Evolutionary conservation across 768 basidiomycete genomes (phyloP), one percentile per base, ranked within the genome.

Genomic region (Termitomyces sp.): DNA sequence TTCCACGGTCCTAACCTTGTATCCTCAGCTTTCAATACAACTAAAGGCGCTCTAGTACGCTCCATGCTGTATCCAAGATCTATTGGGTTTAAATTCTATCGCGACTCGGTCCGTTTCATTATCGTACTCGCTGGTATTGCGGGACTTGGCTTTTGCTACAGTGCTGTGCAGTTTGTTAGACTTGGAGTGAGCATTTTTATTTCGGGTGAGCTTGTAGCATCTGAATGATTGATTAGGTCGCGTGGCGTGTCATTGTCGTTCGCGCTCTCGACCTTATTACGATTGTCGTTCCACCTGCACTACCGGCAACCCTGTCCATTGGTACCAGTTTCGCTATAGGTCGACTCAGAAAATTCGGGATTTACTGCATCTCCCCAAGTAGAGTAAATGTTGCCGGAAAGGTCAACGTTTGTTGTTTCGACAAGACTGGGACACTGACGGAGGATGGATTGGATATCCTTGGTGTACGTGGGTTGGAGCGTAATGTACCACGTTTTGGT

Each of bases 41-140:
- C 97, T 5, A 98, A 98, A 71, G 97, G 97, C 17, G 90, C 96
- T 0, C 75, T 99, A 22, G 84, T 98, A 22, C 81, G 97, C 22
- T 98, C 96, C 0, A 99, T 99, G 96, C 77, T 99, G 15, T 99
- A 95, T 74, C 97, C 97, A 0, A 98, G 97, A 66, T 95, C 96
- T 0, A 94, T 97, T 58, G 96, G 94, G 0, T 99, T 99, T 83
- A 97, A 97, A 69, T 98, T 99, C 72, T 98, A 98, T 72, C 85
- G 87, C 32, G 92, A 94, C 70, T 92, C 91, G 1, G 84, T 90
- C 30, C 76, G 87, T 58, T 99, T 99, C 70, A 97, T 98, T 51
- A 79, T 82, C 21, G 93, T 99, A 5, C 80, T 99, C 14, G 87
- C 92, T 21, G 83, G 90, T n/a, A 85, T 99, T 49, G 97, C 97